Conservation (phyloP, 805 yeast genomes). For the Yarrowia keelungensis region DNA sequence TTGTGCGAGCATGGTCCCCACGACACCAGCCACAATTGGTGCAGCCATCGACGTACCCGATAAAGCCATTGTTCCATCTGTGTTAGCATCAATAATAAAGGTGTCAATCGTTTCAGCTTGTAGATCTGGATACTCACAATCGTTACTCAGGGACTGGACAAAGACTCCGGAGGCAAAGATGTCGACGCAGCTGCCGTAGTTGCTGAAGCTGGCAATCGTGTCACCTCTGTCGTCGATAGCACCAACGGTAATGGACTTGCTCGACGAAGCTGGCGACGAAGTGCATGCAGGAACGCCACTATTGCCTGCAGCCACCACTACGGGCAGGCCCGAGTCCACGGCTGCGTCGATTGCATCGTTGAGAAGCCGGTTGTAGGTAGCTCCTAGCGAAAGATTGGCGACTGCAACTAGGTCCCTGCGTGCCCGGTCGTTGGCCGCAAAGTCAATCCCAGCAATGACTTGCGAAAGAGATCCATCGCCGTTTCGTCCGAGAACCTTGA, state of each 20-base stretch:
- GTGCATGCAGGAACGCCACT: slow-evolving; percentile 76
- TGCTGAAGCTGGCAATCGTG: slow-evolving; percentile 76
- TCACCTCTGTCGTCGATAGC: slow-evolving; percentile 85
- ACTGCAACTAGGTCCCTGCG: slow-evolving; percentile 42
- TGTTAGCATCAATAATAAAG: slow-evolving; percentile 11
- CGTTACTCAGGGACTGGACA: slow-evolving; percentile 30
- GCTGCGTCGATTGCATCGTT: slow-evolving; percentile 46
- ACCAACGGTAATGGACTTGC: slow-evolving; percentile 78
- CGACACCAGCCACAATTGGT: slow-evolving; percentile 39
- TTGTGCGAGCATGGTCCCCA: slow-evolving; percentile 30
- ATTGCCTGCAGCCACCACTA: slow-evolving; percentile 64
- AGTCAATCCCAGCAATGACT: slow-evolving; percentile 52
- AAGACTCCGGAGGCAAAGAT: slow-evolving; percentile 81
- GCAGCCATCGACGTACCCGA: slow-evolving; percentile 39
- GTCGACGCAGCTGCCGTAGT: slow-evolving; percentile 93
- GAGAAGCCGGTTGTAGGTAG: slow-evolving; percentile 45
- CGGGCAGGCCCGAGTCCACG: slow-evolving; percentile 45
- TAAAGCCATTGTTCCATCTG: slow-evolving; percentile 40
- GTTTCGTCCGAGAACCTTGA: slow-evolving; percentile 70
- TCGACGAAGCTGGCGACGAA: slow-evolving; percentile 84
- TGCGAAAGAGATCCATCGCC: slow-evolving; percentile 68
- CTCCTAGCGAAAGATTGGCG: slow-evolving; percentile 46
- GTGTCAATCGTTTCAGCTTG: background rate
- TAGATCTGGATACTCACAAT: slow-evolving; percentile 6
- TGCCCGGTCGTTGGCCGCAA: slow-evolving; percentile 47